phyloP scores from a whole-genome alignment of 805 yeast species.

The Kodamaea leandrae region DNA sequence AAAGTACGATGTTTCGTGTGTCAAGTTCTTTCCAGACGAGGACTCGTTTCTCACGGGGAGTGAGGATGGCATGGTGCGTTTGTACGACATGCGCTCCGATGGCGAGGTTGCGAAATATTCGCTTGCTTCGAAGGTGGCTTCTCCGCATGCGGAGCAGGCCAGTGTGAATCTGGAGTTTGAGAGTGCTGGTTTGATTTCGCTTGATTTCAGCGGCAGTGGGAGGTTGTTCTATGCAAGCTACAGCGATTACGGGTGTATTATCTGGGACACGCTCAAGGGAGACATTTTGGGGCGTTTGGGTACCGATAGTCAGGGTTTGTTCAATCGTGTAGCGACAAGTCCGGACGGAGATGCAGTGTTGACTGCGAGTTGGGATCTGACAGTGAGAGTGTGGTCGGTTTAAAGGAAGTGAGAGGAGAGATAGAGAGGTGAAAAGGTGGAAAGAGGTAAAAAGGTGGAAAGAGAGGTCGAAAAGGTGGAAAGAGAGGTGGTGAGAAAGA shows the following conservation, averaged over 20 bases:
- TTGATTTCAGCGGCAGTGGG: constrained; percentile 74
- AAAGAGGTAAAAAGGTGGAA: not conserved
- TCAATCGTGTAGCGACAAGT: constrained; percentile 62
- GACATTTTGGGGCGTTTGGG: constrained; percentile 63
- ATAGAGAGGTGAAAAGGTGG: not conserved
- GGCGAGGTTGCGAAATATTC: constrained; percentile 58
- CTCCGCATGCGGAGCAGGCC: constrained; percentile 1
- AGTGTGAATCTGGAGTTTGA: constrained; percentile 38
- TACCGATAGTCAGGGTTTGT: constrained; percentile 56
- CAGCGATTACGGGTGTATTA: constrained; percentile 68
- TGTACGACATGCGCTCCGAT: constrained; percentile 77
- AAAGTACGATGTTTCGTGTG: constrained; percentile 58
- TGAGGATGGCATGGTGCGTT: constrained; percentile 70
- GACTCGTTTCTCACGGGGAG: constrained; percentile 70
- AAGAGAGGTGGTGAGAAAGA: not conserved
- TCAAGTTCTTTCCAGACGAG: constrained; percentile 68
- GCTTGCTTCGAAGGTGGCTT: constrained; percentile 16
- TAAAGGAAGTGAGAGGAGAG: not conserved
- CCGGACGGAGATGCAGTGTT: constrained; percentile 75
- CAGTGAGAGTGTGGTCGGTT: constrained; percentile 59
- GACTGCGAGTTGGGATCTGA: constrained; percentile 79
- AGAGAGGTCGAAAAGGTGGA: not conserved
- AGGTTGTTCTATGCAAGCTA: constrained; percentile 72
- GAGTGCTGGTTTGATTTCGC: constrained; percentile 65
- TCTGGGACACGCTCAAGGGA: constrained; percentile 74